Percentiles rank a stretch among this genome's conserved stretches.
Evolutionary conservation across 345 rosid genomes (phyloP).

Genomic region (Reutealis trisperma): DNA sequence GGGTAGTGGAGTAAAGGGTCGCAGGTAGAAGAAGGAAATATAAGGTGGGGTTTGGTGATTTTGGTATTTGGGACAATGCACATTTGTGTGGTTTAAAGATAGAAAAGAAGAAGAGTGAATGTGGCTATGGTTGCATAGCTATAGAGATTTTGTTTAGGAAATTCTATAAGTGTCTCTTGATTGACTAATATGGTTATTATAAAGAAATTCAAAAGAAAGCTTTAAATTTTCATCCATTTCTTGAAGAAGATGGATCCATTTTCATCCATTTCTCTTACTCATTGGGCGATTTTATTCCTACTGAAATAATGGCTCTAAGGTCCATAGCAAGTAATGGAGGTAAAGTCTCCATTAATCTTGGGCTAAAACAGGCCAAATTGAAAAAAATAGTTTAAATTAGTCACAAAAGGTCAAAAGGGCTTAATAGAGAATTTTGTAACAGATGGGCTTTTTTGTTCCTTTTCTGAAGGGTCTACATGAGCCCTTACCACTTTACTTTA

Average conservation of each 20-base stretch:
- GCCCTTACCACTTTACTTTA: too few species aligned
- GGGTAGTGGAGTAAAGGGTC: slow-evolving; percentile 55
- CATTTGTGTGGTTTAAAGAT: slow-evolving; percentile 66
- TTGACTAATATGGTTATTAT: slow-evolving; percentile 14
- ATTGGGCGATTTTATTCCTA: too few species aligned
- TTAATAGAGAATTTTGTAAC: too few species aligned
- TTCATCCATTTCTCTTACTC: too few species aligned
- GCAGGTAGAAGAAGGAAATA: slow-evolving; percentile 86
- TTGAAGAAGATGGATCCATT: background rate
- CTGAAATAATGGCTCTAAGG: too few species aligned
- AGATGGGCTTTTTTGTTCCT: too few species aligned
- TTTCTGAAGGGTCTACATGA: too few species aligned
- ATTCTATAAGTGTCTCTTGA: slow-evolving; percentile 63
- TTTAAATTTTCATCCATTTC: background rate
- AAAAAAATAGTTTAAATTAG: too few species aligned
- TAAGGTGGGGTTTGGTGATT: slow-evolving; percentile 46
- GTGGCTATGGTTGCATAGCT: slow-evolving; percentile 49
- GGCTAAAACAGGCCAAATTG: too few species aligned
- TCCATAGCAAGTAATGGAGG: too few species aligned
- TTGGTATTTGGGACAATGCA: slow-evolving; percentile 50
- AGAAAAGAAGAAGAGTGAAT: slow-evolving; percentile 41
- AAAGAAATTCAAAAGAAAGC: background rate
- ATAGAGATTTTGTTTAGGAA: slow-evolving; percentile 58
- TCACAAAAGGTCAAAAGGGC: too few species aligned
- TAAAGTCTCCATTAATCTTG: too few species aligned